A percentile compares a stretch with the other conserved stretches of the same genome.
Conservation (phyloP, 1,284 basidiomycete species). For the Ganoderma resinaceum region DNA sequence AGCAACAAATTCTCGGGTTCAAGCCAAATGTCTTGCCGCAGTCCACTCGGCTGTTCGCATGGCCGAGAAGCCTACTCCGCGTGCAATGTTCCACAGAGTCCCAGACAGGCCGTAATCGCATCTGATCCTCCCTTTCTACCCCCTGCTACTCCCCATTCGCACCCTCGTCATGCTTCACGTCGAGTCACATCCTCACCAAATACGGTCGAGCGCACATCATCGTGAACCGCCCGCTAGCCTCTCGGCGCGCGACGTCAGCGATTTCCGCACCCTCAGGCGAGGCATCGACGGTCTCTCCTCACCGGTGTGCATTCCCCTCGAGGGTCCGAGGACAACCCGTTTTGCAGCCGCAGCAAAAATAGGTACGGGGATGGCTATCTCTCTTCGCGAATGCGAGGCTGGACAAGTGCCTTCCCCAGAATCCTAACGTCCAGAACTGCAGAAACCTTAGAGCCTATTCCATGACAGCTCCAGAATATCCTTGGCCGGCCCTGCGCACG, state of each 20-base stretch:
- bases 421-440: background rate
- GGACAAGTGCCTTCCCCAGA: background rate
- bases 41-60: constrained; percentile 4
- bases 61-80: background rate
- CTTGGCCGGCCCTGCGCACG: background rate
- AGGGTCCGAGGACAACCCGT: background rate
- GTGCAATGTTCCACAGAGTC: background rate
- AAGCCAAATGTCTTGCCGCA: background rate
- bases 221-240: background rate
- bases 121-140: constrained; percentile 21
- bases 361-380: background rate
- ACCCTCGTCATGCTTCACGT: constrained; percentile 1
- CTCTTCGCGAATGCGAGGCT: background rate
- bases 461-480: background rate
- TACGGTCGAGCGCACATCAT: constrained; percentile 10
- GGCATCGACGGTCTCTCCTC: constrained; percentile 2
- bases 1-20: background rate
- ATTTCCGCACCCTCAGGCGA: background rate
- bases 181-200: constrained; percentile 4
- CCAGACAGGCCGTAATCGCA: constrained; percentile 25
- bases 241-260: background rate
- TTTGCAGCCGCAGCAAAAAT: background rate
- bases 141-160: constrained; percentile 6
- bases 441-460: constrained; percentile 3
- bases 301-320: background rate